Evolutionary conservation across 495 filamentous ascomycete genomes (phyloP).

Genomic region (Pseudoneurospora amorphoporcata): DNA sequence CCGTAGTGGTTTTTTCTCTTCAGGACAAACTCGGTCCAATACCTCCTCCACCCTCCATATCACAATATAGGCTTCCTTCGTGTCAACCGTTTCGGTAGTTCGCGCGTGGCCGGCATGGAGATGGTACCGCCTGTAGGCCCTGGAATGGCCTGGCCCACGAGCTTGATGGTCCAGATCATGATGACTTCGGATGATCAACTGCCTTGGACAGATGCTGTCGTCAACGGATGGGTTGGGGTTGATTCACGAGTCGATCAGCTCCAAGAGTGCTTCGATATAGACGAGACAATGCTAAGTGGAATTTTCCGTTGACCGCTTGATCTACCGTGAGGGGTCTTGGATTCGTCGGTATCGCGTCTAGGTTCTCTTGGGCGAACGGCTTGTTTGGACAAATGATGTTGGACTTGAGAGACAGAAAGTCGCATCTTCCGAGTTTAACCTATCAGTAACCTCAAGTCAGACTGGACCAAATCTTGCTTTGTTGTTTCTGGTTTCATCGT

Average conservation of each 20-base stretch:
- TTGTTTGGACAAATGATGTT: conserved; percentile 49
- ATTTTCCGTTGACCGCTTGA: not conserved
- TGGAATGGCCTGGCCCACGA: conserved; percentile 47
- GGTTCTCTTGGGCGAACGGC: conserved; percentile 51
- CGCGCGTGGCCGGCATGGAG: not conserved
- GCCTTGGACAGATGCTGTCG: conserved; percentile 39
- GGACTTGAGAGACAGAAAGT: conserved; percentile 39
- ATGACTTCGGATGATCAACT: conserved; percentile 42
- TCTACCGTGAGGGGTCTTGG: not conserved
- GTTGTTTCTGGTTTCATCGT: no score
- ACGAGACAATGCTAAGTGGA: conserved; percentile 39
- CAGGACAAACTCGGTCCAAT: not conserved
- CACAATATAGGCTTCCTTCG: not conserved
- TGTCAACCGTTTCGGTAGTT: not conserved
- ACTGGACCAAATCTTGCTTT: no score
- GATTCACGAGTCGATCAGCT: conserved; percentile 30
- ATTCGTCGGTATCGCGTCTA: not conserved
- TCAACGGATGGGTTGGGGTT: conserved; percentile 42
- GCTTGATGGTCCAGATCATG: conserved; percentile 33
- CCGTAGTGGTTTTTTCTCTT: not conserved
- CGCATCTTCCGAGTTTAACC: conserved; percentile 27
- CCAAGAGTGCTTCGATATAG: conserved; percentile 26
- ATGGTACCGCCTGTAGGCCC: conserved; percentile 5
- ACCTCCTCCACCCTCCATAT: not conserved
- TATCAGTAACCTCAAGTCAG: conserved; percentile 15